Conservation (phyloP, 331 rosid genomes). For the Quercus lobata region DNA sequence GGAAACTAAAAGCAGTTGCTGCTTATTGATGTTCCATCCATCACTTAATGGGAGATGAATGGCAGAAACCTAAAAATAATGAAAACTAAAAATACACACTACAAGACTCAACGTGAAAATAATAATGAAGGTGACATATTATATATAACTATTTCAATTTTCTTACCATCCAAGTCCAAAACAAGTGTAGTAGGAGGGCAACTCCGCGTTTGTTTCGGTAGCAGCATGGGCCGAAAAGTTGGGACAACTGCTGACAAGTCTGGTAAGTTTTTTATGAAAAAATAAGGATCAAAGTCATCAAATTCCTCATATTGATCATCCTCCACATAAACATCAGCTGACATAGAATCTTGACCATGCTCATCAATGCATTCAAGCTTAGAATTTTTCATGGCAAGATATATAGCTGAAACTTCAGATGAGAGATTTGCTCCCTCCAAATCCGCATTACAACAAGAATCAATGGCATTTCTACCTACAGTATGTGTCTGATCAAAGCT, state of each 20-base stretch:
- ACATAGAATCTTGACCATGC: slow-evolving; percentile 77
- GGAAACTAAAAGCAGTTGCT: neutral
- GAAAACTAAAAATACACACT: neutral
- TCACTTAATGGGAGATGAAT: neutral
- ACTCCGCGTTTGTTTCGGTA: slow-evolving; percentile 98
- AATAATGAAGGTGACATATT: neutral
- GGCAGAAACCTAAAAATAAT: neutral
- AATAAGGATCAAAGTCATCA: slow-evolving; percentile 92
- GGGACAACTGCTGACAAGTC: slow-evolving; percentile 88
- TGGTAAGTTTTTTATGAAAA: slow-evolving; percentile 92
- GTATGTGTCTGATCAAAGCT: slow-evolving; percentile 22
- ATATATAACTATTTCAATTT: neutral
- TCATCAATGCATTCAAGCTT: slow-evolving; percentile 94
- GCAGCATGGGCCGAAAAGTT: slow-evolving; percentile 77
- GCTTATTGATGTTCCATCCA: neutral
- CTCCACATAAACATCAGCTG: slow-evolving; percentile 63
- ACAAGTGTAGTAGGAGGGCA: slow-evolving; percentile 94
- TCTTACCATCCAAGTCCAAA: slow-evolving; percentile 96
- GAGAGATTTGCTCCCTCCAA: slow-evolving; percentile 57
- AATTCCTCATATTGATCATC: slow-evolving; percentile 76
- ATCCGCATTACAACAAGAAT: slow-evolving; percentile 47
- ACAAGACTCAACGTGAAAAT: neutral
- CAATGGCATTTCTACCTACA: slow-evolving; percentile 29
- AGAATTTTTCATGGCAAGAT: slow-evolving; percentile 77
- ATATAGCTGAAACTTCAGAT: slow-evolving; percentile 75